Evolutionary conservation across 768 basidiomycete genomes (phyloP).

Genomic region (Roridomyces roridus): DNA sequence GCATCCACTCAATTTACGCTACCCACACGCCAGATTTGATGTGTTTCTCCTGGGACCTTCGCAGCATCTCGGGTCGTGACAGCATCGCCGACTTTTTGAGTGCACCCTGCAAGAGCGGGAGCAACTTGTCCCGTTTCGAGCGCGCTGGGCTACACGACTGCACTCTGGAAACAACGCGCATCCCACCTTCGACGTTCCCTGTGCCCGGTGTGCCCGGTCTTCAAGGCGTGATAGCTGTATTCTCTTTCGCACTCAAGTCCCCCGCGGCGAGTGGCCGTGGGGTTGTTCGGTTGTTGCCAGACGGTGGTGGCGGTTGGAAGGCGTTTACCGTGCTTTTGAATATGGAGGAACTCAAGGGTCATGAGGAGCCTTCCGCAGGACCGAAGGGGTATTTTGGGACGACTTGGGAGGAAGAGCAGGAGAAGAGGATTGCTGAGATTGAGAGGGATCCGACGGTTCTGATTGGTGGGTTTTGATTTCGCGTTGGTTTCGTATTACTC

Average conservation of each 20-base stretch:
- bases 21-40: no score
- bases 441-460: constrained; percentile 29
- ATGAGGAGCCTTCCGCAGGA: constrained; percentile 23
- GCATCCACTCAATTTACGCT: no score
- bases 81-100: constrained; percentile 13
- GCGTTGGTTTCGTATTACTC: background rate
- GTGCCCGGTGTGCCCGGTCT: background rate
- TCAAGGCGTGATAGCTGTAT: constrained; percentile 16
- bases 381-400: constrained; percentile 16
- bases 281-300: constrained; percentile 20
- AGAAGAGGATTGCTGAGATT: constrained; percentile 16
- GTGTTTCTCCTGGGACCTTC: constrained; percentile 24
- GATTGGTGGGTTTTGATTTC: background rate
- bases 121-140: constrained; percentile 7
- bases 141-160: constrained; percentile 5
- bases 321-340: constrained; percentile 25
- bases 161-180: background rate
- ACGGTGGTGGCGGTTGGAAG: constrained; percentile 23
- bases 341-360: constrained; percentile 26
- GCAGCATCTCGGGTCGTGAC: background rate
- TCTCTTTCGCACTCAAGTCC: constrained; percentile 36
- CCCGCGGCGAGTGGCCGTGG: constrained; percentile 25
- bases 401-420: constrained; percentile 23
- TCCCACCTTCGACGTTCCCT: constrained; percentile 8
- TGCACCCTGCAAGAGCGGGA: no score